Base-by-base conservation (phyloP, 1,284 basidiomycete species). In the Lignosus rhinocerotis region DNA sequence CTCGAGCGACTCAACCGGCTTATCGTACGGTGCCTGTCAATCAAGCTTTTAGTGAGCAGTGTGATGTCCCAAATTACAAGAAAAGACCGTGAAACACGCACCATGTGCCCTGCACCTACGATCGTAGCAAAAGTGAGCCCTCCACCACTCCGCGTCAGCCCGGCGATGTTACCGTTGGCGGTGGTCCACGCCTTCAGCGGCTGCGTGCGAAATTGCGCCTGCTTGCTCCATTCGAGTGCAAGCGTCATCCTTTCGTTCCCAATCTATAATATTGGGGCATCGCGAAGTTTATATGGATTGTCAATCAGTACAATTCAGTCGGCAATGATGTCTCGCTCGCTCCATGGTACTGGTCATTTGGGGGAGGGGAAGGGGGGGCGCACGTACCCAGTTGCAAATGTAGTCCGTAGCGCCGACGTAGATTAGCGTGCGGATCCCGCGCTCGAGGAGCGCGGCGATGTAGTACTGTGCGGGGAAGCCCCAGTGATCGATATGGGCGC, bases 321-420 rank as follows among this genome's bases (percentile, higher is more conserved):
- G 25, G 25, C 25, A 25, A 25, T 25, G 25, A 25, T 25, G 25
- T 25, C 25, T 25, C 25, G 25, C 25, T 25, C 25, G 25, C 25
- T 25, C 25, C 25, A 25, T 25, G 25, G 25, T 25, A 25, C 25
- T 25, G 25, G 25, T 25, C 4, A 25, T 25, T 25, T 25, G 25
- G 25, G 25, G n/a, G n/a, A n/a, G n/a, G 42, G 32, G 30, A 25
- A 8, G 17, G 12, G 25, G 16, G 19, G 1, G 25, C 52, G 48
- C 32, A 59, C 61, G 45, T 47, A 91, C 73, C 80, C 86, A 87
- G 72, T 92, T 92, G 68, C 89, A 91, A 57, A 89, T 85, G 76
- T 79, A 89, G 69, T 92, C 90, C 58, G 85, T 83, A 9, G 78
- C 80, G 2, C 90, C 90, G 4, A 86, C 88, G 64, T 92, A 92